These are phyloP conservation scores for Trametes gibbosa DNA, from an alignment of 768 basidiomycete species.

Conservation along the genomic window DNA sequence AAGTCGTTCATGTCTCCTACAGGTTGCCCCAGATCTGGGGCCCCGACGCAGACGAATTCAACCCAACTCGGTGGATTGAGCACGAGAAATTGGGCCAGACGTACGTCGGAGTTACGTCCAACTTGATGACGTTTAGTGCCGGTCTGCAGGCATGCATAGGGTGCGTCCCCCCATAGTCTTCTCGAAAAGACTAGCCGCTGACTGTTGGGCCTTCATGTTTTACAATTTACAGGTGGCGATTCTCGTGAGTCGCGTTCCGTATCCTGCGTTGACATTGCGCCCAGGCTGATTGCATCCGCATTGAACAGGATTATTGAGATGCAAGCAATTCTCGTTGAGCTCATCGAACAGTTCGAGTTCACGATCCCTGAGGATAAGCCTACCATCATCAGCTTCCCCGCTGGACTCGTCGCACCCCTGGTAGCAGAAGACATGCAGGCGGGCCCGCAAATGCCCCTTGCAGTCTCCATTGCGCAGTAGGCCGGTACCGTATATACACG, in stretches of 20 bases:
- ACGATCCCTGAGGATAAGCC: constrained; percentile 31
- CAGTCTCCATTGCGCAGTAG: constrained; percentile 23
- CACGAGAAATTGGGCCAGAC: constrained; percentile 17
- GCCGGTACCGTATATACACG: too few species aligned
- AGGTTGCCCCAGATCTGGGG: constrained; percentile 32
- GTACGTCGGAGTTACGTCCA: constrained; percentile 18
- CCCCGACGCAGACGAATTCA: constrained; percentile 30
- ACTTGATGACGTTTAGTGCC: constrained; percentile 17
- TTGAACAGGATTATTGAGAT: constrained; percentile 30
- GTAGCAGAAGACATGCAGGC: constrained; percentile 27
- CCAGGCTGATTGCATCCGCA: neutral
- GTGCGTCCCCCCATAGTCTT: neutral
- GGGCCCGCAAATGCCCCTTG: constrained; percentile 36
- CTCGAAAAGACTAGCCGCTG: neutral
- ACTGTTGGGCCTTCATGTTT: neutral
- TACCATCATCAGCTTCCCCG: constrained; percentile 31
- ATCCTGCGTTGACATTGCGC: neutral
- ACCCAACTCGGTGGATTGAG: constrained; percentile 28
- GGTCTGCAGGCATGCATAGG: constrained; percentile 24
- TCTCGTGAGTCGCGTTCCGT: constrained; percentile 26
- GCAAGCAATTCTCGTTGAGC: constrained; percentile 34
- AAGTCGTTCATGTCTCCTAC: neutral
- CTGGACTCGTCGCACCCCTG: constrained; percentile 35
- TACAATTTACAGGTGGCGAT: constrained; percentile 25
- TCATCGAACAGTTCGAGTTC: constrained; percentile 37